Conservation (phyloP, 306 rosid species). For the Hylodesmum podocarpum region DNA sequence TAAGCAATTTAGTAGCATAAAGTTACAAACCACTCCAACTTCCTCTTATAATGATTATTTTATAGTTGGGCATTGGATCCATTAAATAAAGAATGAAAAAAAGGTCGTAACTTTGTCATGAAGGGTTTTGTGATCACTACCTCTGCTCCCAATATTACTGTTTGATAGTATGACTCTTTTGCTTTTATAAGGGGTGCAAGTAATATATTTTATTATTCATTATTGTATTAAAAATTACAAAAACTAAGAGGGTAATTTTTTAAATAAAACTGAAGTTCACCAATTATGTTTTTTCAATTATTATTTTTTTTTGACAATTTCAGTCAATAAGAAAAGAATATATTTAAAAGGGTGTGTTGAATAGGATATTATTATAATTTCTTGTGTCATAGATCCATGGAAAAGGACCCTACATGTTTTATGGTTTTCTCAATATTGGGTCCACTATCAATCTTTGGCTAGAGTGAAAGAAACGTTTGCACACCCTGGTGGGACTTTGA, state of each 20-base stretch:
- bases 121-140: conserved; percentile 42
- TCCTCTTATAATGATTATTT: conserved; percentile 16
- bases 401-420: conserved; percentile 17
- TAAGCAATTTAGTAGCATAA: conserved; percentile 14
- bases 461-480: conserved; percentile 38
- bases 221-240: no score
- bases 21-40: conserved; percentile 19
- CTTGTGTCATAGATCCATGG: not conserved
- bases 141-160: conserved; percentile 29
- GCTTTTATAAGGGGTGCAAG: no score
- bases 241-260: no score
- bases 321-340: no score
- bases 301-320: no score
- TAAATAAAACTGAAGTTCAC: no score
- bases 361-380: no score
- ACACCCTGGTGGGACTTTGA: conserved; percentile 7
- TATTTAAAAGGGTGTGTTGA: no score
- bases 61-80: conserved; percentile 45
- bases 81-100: conserved; percentile 7
- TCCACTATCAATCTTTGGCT: conserved; percentile 28
- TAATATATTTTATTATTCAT: no score
- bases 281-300: no score
- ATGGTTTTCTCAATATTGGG: not conserved
- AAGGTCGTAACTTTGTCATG: conserved; percentile 42
- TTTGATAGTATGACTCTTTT: conserved; percentile 29